Evolutionary conservation across 805 yeast species (phyloP).

Genomic region (Hanseniaspora mollemarum): DNA sequence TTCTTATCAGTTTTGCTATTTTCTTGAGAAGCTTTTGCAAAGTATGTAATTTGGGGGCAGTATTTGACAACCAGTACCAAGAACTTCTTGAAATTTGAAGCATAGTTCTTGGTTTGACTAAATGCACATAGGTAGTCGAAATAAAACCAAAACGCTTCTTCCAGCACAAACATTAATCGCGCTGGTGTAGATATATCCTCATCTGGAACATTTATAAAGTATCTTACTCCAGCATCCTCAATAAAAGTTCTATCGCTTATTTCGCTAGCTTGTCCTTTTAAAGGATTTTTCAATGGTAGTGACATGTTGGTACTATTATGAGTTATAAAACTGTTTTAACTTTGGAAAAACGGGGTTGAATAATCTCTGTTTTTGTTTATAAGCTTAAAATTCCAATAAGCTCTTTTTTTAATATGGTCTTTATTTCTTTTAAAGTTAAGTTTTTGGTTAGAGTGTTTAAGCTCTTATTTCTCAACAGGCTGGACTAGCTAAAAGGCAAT

Average conservation of each 20-base stretch:
- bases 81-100: conserved; percentile 61
- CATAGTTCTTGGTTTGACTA: conserved; percentile 1
- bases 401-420: no score
- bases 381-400: no score
- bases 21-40: conserved; percentile 1
- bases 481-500: no score
- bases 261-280: conserved; percentile 48
- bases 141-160: conserved; percentile 98
- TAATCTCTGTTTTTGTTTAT: no score
- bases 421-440: no score
- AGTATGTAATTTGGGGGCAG: conserved; percentile 47
- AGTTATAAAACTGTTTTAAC: no score
- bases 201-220: conserved; percentile 80
- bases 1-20: neutral
- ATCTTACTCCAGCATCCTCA: conserved; percentile 80
- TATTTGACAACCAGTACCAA: conserved; percentile 53
- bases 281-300: conserved; percentile 43
- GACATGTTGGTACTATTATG: no score
- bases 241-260: conserved; percentile 44
- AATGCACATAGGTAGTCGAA: conserved; percentile 50
- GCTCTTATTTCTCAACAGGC: no score
- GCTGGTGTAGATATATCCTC: conserved; percentile 62
- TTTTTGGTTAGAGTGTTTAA: no score
- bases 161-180: conserved; percentile 83
- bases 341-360: no score